A percentile compares a stretch with the other conserved stretches of the same genome.
Conservation (phyloP, 768 basidiomycete genomes). For the Rhizopogon salebrosus region DNA sequence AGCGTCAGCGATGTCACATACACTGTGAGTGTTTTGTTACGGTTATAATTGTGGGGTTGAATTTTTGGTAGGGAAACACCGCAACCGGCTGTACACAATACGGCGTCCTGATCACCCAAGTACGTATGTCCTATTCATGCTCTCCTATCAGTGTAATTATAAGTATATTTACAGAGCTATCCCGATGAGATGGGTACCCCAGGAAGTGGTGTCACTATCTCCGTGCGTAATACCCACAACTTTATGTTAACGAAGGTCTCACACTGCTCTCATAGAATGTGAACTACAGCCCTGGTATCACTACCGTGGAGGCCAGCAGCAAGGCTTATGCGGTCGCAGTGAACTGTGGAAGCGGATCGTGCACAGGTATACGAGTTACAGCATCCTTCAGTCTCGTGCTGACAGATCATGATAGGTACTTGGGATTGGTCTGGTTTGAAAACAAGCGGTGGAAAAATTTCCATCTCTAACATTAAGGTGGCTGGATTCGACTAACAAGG, state of each 20-base stretch:
- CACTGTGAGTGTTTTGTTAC: conserved; percentile 26
- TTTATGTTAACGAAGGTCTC: neutral
- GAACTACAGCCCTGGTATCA: conserved; percentile 39
- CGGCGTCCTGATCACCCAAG: conserved; percentile 60
- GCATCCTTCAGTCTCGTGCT: neutral
- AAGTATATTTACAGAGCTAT: conserved; percentile 40
- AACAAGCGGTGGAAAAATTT: conserved; percentile 37
- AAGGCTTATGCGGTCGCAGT: conserved; percentile 44
- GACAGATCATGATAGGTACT: conserved; percentile 23
- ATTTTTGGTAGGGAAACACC: conserved; percentile 40
- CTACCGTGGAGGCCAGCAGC: conserved; percentile 36
- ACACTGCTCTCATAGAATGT: conserved; percentile 33
- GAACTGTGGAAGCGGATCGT: conserved; percentile 50
- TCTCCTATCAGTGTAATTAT: neutral
- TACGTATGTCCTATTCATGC: conserved; percentile 8
- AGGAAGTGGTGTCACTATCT: conserved; percentile 52
- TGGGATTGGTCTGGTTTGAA: conserved; percentile 50
- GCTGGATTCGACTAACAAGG: conserved; percentile 25
- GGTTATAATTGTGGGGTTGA: neutral
- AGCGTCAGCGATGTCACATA: conserved; percentile 47
- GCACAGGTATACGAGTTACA: conserved; percentile 34
- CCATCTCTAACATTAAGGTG: conserved; percentile 21
- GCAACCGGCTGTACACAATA: conserved; percentile 42
- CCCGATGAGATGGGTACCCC: conserved; percentile 47
- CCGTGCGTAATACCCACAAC: conserved; percentile 32